Evolutionary conservation across 1,284 basidiomycete species (phyloP).

Genomic region (Malassezia nana): DNA sequence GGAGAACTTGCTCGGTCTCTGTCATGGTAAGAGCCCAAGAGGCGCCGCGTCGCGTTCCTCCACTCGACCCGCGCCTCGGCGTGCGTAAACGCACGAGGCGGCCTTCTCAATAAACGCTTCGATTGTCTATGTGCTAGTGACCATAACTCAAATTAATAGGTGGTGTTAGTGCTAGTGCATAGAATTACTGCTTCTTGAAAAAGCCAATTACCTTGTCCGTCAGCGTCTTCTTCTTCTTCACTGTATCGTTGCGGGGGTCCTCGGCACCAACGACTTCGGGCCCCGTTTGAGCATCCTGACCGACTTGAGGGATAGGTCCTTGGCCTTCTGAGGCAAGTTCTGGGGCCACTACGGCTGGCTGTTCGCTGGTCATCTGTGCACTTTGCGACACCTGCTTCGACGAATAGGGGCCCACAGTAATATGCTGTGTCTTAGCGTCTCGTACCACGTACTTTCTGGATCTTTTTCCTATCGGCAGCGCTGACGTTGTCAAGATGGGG

Average conservation of each 20-base stretch:
- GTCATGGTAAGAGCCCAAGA: background rate
- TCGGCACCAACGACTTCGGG: conserved; percentile 17
- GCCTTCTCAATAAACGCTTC: too few species aligned
- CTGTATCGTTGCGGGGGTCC: conserved; percentile 8
- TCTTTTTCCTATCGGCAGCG: conserved; percentile 6
- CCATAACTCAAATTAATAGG: too few species aligned
- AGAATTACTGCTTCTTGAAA: conserved; percentile 3
- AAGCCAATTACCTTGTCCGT: background rate
- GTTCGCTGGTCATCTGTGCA: conserved; percentile 8
- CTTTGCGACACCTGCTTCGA: conserved; percentile 16
- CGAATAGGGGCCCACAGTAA: conserved; percentile 14
- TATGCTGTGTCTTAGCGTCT: conserved; percentile 2
- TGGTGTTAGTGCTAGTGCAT: too few species aligned
- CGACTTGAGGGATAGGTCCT: conserved; percentile 6
- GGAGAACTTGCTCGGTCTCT: background rate
- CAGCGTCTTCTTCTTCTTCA: conserved; percentile 7
- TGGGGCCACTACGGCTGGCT: conserved; percentile 17
- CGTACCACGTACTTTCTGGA: conserved; percentile 3
- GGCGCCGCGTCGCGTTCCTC: background rate
- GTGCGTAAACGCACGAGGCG: background rate
- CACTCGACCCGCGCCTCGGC: background rate
- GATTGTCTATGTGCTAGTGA: too few species aligned
- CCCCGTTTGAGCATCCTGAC: conserved; percentile 15
- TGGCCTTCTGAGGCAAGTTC: conserved; percentile 3
- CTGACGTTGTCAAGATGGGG: conserved; percentile 5